phyloP scores from a whole-genome alignment of 331 rosid species.

The Malus hybrid region DNA sequence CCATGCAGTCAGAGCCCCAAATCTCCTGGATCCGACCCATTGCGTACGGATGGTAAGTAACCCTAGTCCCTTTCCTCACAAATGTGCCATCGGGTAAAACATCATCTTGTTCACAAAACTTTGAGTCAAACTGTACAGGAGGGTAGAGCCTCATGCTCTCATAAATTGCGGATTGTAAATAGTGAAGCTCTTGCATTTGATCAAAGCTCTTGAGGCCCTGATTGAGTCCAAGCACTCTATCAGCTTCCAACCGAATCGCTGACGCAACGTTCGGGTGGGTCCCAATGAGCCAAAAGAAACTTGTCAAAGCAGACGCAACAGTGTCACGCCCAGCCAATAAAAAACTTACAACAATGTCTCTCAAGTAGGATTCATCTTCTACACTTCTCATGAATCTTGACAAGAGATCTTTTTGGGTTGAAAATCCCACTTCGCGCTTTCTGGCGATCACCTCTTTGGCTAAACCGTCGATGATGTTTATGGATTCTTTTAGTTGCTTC shows the following conservation, averaged over 20 bases:
- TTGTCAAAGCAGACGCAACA: conserved; percentile 61
- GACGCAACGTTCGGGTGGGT: conserved; percentile 35
- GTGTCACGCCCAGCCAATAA: conserved; percentile 79
- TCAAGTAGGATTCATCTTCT: conserved; percentile 42
- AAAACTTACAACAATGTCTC: conserved; percentile 63
- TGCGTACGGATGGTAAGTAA: conserved; percentile 74
- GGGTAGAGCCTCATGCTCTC: conserved; percentile 79
- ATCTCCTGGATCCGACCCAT: conserved; percentile 64
- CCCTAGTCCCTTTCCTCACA: conserved; percentile 65
- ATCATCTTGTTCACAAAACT: conserved; percentile 53
- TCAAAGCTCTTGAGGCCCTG: conserved; percentile 21
- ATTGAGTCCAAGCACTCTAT: conserved; percentile 29
- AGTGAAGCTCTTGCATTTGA: conserved; percentile 41
- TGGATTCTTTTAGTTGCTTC: conserved; percentile 34
- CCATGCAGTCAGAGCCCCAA: conserved; percentile 59
- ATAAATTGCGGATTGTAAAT: conserved; percentile 43
- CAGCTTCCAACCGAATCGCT: conserved; percentile 38
- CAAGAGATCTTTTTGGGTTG: conserved; percentile 39
- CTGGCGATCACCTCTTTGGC: conserved; percentile 57
- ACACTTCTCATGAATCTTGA: conserved; percentile 57
- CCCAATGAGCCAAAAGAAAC: conserved; percentile 61
- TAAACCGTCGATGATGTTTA: conserved; percentile 34
- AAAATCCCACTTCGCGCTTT: conserved; percentile 33
- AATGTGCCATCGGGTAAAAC: conserved; percentile 57
- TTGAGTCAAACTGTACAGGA: conserved; percentile 70